These are phyloP conservation scores for Diplodia intermedia DNA, from an alignment of 2,329 filamentous ascomycete genomes.

Conservation along the genomic window DNA sequence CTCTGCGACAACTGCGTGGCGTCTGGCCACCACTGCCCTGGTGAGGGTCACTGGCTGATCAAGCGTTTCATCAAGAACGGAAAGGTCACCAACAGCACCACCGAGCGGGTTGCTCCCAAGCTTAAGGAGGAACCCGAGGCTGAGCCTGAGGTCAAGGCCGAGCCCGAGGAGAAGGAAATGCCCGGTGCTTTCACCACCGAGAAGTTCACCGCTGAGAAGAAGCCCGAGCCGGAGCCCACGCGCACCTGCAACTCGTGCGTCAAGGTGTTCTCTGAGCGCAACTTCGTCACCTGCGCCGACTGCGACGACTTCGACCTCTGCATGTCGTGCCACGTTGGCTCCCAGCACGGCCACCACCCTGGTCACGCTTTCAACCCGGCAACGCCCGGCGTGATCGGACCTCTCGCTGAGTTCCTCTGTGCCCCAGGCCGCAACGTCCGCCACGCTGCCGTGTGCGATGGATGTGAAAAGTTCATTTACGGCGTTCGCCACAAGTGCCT, in stretches of 20 bases:
- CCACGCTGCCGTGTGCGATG: conserved; percentile 92
- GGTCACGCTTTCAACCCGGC: conserved; percentile 79
- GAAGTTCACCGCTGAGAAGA: conserved; percentile 43
- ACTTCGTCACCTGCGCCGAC: conserved; percentile 82
- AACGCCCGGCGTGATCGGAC: conserved; percentile 67
- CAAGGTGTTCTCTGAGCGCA: conserved; percentile 72
- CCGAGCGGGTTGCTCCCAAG: conserved; percentile 78
- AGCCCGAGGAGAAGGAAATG: conserved; percentile 45
- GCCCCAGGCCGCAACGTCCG: conserved; percentile 78
- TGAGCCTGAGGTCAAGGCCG: conserved; percentile 52
- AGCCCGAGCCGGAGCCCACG: conserved; percentile 52
- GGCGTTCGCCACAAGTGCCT: conserved; percentile 97
- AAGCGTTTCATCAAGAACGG: conserved; percentile 85
- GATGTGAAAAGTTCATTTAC: conserved; percentile 83
- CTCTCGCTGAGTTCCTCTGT: conserved; percentile 71
- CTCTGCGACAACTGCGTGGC: conserved; percentile 83
- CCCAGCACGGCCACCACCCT: conserved; percentile 89
- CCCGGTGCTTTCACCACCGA: conserved; percentile 29
- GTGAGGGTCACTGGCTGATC: conserved; percentile 88
- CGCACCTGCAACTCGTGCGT: conserved; percentile 79
- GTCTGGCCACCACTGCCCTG: conserved; percentile 76
- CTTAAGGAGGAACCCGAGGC: conserved; percentile 49
- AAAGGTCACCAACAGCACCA: conserved; percentile 81
- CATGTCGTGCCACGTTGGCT: conserved; percentile 75
- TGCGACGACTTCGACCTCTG: conserved; percentile 96